Percentiles rank a stretch among this genome's conserved stretches.
Evolutionary conservation across 495 filamentous ascomycete genomes (phyloP).

Genomic region (Pseudoneurospora amorphoporcata): DNA sequence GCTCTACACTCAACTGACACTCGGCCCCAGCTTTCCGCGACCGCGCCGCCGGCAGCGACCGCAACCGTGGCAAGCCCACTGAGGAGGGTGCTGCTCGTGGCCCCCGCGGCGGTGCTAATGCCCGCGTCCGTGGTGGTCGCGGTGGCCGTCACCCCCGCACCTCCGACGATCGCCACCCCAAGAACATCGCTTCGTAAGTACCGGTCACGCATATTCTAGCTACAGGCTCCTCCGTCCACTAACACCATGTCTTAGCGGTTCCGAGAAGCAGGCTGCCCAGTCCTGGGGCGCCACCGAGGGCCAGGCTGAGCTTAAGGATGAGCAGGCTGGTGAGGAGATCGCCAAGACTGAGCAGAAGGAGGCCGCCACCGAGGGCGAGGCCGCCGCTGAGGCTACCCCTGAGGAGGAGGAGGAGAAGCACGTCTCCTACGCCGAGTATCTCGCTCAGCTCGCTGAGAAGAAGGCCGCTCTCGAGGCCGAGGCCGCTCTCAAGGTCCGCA

Average conservation of each 20-base stretch:
- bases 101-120: conserved; percentile 42
- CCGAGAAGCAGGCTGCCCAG: conserved; percentile 84
- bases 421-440: conserved; percentile 80
- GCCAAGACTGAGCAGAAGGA: conserved; percentile 66
- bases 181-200: conserved; percentile 57
- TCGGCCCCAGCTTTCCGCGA: conserved; percentile 71
- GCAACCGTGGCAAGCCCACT: conserved; percentile 72
- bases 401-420: conserved; percentile 76
- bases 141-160: conserved; percentile 36
- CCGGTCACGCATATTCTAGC: conserved; percentile 5
- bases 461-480: conserved; percentile 57
- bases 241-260: conserved; percentile 38
- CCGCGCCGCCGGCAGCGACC: conserved; percentile 67
- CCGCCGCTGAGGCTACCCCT: conserved; percentile 26
- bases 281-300: conserved; percentile 82
- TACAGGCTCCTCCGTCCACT: background rate
- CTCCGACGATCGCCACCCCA: conserved; percentile 75
- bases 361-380: conserved; percentile 31
- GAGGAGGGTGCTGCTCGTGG: conserved; percentile 54
- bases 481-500: conserved; percentile 53
- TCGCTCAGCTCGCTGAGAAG: conserved; percentile 77
- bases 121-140: conserved; percentile 51
- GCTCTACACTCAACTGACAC: conserved; percentile 2
- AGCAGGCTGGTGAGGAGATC: conserved; percentile 76
- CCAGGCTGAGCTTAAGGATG: conserved; percentile 72